These are phyloP conservation scores for Letharia lupina DNA, from an alignment of 495 filamentous ascomycete genomes.

Conservation along the genomic window DNA sequence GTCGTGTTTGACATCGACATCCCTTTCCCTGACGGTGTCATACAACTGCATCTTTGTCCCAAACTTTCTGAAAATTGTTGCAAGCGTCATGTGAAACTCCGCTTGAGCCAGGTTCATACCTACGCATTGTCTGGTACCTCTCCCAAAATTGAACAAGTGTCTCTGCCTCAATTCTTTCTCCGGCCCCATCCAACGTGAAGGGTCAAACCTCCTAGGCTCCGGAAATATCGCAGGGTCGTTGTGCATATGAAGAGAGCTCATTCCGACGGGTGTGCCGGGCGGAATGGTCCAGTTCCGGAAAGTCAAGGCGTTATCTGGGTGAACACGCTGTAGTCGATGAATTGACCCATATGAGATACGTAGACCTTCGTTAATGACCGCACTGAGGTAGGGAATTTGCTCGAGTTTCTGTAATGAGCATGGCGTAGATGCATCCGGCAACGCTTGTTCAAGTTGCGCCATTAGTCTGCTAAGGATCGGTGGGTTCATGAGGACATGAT, in stretches of 20 bases:
- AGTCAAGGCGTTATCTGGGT: slow-evolving; percentile 28
- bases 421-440: slow-evolving; percentile 15
- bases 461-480: slow-evolving; percentile 23
- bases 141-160: slow-evolving; percentile 30
- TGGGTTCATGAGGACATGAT: slow-evolving; percentile 28
- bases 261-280: slow-evolving; percentile 32
- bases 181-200: slow-evolving; percentile 23
- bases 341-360: slow-evolving; percentile 28
- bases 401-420: slow-evolving; percentile 26
- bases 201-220: slow-evolving; percentile 17
- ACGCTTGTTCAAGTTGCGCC: slow-evolving; percentile 29
- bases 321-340: slow-evolving; percentile 34
- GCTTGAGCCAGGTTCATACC: slow-evolving; percentile 38
- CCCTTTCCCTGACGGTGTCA: slow-evolving; percentile 8
- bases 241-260: slow-evolving; percentile 26
- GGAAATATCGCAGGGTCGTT: slow-evolving; percentile 18
- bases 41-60: slow-evolving; percentile 16
- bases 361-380: slow-evolving; percentile 36
- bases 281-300: slow-evolving; percentile 25
- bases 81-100: slow-evolving; percentile 38
- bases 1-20: slow-evolving; percentile 11
- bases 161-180: background rate
- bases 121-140: slow-evolving; percentile 31
- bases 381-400: slow-evolving; percentile 32
- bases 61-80: slow-evolving; percentile 36